Base-by-base conservation (phyloP, 495 filamentous ascomycete species). In the Penicillium cataractarum region DNA sequence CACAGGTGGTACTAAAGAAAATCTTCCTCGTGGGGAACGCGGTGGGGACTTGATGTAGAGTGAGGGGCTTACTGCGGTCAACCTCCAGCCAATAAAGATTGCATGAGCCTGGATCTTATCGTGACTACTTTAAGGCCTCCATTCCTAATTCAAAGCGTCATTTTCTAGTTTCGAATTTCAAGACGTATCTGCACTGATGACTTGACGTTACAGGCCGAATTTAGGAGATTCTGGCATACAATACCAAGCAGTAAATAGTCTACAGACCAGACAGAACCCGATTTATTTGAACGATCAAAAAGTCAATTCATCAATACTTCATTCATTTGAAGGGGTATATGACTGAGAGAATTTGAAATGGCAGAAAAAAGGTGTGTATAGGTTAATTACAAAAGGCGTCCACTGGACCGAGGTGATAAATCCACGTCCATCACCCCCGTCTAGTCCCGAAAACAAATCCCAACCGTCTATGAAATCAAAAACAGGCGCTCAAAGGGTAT, bases 401-500 rank as follows among this genome's bases (percentile, higher is more conserved):
- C n/a, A n/a, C 13, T 26, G 22, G 6, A n/a, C 22, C 15, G 9
- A 12, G 21, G 24, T 7, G 46, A 29, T 29, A 15, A 24, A 17
- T 49, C 4, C 12, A 24, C 4, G 33, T 13, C 12, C 12, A 27
- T 27, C 42, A 7, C 4, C 44, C 17, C 39, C 42, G 17, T 29
- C 46, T 29, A 50, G 0, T 26, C 15, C 24, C 46, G 3, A 24
- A 24, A 13, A 4, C 10, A 29, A 26, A 8, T 24, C 9, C 26
- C 26, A 50, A 6, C 26, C 24, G 24, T 50, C 46, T 50, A 50
- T 50, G 24, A 17, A 29, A 29, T 50, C 13, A 52, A 58, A 54
- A 56, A 29, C 48, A 53, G 42, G 55, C 31, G 58, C 57, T 73
- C 56, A 79, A 60, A 79, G 67, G 66, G 76, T 78, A 76, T 80